Base-by-base conservation (phyloP, 352 stramenopile genomes). In the Phytophthora kernoviae region DNA sequence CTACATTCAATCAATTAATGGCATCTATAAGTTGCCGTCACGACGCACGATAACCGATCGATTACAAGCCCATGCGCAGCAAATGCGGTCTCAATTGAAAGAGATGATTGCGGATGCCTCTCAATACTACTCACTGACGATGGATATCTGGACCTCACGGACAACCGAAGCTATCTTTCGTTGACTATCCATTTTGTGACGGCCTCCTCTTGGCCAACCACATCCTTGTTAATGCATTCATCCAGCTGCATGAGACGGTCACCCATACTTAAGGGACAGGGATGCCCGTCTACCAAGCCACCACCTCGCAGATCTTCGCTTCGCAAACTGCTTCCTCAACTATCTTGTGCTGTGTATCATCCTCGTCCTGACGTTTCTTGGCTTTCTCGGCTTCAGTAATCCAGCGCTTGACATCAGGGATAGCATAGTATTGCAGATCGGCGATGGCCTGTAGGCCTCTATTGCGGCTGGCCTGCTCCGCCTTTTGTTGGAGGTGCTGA, bases 351-450 rank as follows among this genome's bases (percentile, higher is more conserved):
- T 73, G 58, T 1, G 56, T 76, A 12, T 81, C 64, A 21, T 86
- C 60, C 48, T 90, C 77, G 34, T 93, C 77, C 43, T 86, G 58
- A 15, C 33, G 52, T 53, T 76, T 79, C 64, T 98, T 90, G 21
- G 81, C 78, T 22, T 61, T 54, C 63, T 96, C 91, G 8, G 95
- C 77, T 44, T 89, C 73, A 5, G 78, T 70, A 56, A 98, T 96
- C 6, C 77, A 81, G 30, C 83, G 80, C 73, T 98, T 79, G 0
- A 99, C 79, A 39, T 94, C 82, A 2, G 97, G 97, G 58, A 99
- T 91, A n/a, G 87, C 92, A 21, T 93, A 93, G 69, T 99, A 99
- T 57, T 98, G 97, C 5, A 99, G 65, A 67, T 99, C 94, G 2
- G 96, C 95, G 27, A 97, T 97, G n/a, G 85, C 93, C 46, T 96